Evolutionary conservation across 768 basidiomycete species (phyloP), one percentile per base, ranked within the genome.

Genomic region (Termitomyces sp.): DNA sequence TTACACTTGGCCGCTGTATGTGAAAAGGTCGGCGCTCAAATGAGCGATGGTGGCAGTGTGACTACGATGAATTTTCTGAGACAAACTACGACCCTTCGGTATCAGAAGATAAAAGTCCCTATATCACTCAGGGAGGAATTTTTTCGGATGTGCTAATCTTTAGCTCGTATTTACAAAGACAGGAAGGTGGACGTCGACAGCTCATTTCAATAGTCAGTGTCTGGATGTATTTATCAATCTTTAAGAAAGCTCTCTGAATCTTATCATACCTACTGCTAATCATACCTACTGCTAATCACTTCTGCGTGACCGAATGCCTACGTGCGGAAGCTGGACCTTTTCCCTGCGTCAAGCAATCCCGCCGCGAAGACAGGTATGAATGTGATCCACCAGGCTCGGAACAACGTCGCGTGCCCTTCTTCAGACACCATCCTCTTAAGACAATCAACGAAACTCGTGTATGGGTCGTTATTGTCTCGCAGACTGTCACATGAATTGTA

Each of bases 331-430:
- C 40, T 18, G 0, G 49, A 40, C 8, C 32, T 36, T 35, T 54
- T 43, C 28, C 16, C 36, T 24, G 54, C 54, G 5, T 51, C 18
- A 14, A 52, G 4, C 20, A 61, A 36, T 22, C 60, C 53, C 13
- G 45, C 51, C 11, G 45, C 36, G 20, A 61, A 36, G 14, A 58
- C 33, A n/a, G 60, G 60, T 16, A 61, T 22, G 43, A 88, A 73
- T 3, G 86, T 89, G 49, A 90, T 66, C 90, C 90, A 92, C 90
- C 89, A 92, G 4, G 86, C 91, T 24, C 90, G 84, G 66, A 88
- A 90, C 56, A 93, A 67, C 1, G 87, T 79, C 57, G 68, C 67
- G 70, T 77, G 78, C 0, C 92, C 92, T 67, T 93, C 92, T 69
- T 93, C 91, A 30, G 85, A 76, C 13, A 87, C 64, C 45, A 92